Conservation (phyloP, 176 grass and related monocot genomes). For the Rhynchospora pubera region DNA sequence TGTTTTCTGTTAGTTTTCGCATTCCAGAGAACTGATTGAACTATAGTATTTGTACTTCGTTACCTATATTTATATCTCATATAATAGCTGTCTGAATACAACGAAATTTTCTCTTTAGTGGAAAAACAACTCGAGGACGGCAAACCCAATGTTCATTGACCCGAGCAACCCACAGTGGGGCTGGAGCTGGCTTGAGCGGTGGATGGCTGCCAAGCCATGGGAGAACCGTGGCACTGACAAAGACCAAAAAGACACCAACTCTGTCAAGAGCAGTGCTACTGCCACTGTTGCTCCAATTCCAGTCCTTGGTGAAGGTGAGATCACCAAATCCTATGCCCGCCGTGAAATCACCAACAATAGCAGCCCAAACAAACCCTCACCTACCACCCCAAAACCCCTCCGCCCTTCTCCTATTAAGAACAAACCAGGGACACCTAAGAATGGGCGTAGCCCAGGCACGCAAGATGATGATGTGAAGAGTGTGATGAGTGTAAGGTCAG, state of each 20-base stretch:
- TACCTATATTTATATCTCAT: background rate
- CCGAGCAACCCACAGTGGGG: conserved; percentile 90
- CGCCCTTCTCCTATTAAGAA: conserved; percentile 34
- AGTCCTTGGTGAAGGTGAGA: conserved; percentile 67
- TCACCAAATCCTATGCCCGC: conserved; percentile 74
- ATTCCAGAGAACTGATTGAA: conserved; percentile 1
- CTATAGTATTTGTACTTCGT: background rate
- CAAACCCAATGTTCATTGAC: conserved; percentile 89
- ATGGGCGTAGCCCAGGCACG: conserved; percentile 19
- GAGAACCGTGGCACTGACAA: conserved; percentile 51
- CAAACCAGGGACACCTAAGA: conserved; percentile 55
- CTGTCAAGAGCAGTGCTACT: conserved; percentile 41
- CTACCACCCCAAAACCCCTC: conserved; percentile 49
- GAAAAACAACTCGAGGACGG: conserved; percentile 82
- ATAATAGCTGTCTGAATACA: background rate
- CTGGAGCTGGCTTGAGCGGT: conserved; percentile 99
- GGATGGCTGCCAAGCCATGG: conserved; percentile 91
- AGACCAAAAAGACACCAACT: conserved; percentile 47
- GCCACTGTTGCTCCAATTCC: conserved; percentile 1
- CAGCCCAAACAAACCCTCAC: conserved; percentile 31
- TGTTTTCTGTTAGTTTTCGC: background rate
- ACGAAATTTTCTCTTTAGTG: conserved; percentile 45
- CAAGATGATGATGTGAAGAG: conserved; percentile 60
- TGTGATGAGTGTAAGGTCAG: conserved; percentile 53
- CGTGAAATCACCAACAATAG: conserved; percentile 46